Evolutionary conservation across 805 yeast species (phyloP), one percentile per base, ranked within the genome.

Genomic region (Cyberlindnera xishuangbannaensis): DNA sequence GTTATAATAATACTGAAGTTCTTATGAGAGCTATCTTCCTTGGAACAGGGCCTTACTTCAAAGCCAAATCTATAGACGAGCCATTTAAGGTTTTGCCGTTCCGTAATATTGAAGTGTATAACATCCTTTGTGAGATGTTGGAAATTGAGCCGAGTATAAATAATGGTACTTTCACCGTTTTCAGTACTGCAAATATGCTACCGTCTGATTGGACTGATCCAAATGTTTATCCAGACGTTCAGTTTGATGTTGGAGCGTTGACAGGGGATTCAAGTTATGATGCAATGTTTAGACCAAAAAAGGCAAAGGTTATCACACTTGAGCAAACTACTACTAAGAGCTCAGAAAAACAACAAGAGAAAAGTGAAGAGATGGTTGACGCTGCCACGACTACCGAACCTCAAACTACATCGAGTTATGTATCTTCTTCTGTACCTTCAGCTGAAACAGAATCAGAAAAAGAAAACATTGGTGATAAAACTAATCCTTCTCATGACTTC

Each of bases 1-100:
- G 97, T 2, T 88, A 84, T 55, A 76, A 81, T 50, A 83, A 81
- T 49, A 69, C 79, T 0, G 85, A 79, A 40, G 69, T 80, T 6
- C 61, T 86, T 37, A 87, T 87, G 95, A 62, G 95, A 31, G 87
- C 95, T 0, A 47, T 84, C 8, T 88, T 90, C 53, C 47, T 85
- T 25, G 95, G 81, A 1, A 55, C 68, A 2, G 97, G 97, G 0
- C 96, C 96, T 0, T 83, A 69, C 49, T 87, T 88, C 56, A 50
- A 59, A 25, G 31, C 33, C 3, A 13, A 17, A 3, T 15, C 26
- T 6, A n/a, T n/a, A n/a, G 41, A 39, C 5, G 26, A 31, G 4
- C 20, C 38, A 3, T 58, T 53, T 25, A 56, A 65, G 14, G 58
- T 65, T 6, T 55, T 61, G 41, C 95, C 95, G 4, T 82, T 88